Conservation (phyloP, 192 early-diverging fungal species). For the Phlyctochytrium bullatum region DNA sequence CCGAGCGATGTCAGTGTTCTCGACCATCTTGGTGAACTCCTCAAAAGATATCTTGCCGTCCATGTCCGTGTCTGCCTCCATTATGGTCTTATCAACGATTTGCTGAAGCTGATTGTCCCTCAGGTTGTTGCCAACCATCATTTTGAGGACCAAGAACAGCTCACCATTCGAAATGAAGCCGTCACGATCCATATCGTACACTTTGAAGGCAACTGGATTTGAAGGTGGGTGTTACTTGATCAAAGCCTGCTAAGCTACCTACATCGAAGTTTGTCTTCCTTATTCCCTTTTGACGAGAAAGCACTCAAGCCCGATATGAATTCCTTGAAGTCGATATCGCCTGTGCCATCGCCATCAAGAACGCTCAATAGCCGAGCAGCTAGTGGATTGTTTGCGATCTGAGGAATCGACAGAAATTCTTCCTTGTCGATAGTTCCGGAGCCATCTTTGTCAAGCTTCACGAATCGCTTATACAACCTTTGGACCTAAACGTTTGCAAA, state of each 20-base stretch:
- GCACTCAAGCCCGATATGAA: slow-evolving; percentile 94
- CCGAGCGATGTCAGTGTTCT: slow-evolving; percentile 91
- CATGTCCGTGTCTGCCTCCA: slow-evolving; percentile 92
- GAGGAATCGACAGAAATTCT: slow-evolving; percentile 95
- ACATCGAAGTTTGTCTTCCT: slow-evolving; percentile 94
- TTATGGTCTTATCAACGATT: slow-evolving; percentile 99
- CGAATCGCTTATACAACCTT: slow-evolving; percentile 97
- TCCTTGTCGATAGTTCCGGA: slow-evolving; percentile 96
- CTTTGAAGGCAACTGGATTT: slow-evolving; percentile 87
- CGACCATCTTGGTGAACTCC: slow-evolving; percentile 94
- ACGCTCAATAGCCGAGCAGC: slow-evolving; percentile 94
- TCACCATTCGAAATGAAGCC: slow-evolving; percentile 99
- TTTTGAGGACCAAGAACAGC: slow-evolving; percentile 96
- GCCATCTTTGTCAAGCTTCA: slow-evolving; percentile 96
- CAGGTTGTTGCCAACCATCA: slow-evolving; percentile 99
- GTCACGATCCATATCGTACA: slow-evolving; percentile 99
- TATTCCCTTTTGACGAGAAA: slow-evolving; percentile 92
- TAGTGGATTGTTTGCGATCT: slow-evolving; percentile 96
- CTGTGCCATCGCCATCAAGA: slow-evolving; percentile 96
- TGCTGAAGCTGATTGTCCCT: slow-evolving; percentile 97
- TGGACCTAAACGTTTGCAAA: slow-evolving; percentile 63
- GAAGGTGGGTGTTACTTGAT: slow-evolving; percentile 16
- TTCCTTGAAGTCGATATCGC: slow-evolving; percentile 99
- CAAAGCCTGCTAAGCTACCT: slow-evolving; percentile 27
- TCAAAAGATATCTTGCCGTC: slow-evolving; percentile 97